These are phyloP conservation scores for Moniliophthora roreri DNA, from an alignment of 1,284 basidiomycete species.

Conservation along the genomic window DNA sequence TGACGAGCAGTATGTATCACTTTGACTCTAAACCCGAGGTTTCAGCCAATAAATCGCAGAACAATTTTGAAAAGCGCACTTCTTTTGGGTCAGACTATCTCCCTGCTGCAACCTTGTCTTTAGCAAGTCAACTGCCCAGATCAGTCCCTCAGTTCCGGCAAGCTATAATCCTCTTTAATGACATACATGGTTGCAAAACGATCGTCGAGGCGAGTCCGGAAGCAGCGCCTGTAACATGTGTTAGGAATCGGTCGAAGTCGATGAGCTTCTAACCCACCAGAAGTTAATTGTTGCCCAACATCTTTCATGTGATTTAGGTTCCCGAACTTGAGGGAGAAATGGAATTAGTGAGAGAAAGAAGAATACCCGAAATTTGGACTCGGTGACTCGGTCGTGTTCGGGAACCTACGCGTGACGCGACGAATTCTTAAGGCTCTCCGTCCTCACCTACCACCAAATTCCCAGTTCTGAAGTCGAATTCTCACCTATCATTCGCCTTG, in stretches of 20 bases:
- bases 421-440: too few species aligned
- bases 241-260: conserved; percentile 6
- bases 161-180: not conserved
- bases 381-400: too few species aligned
- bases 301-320: conserved; percentile 52
- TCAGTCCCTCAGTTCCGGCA: conserved; percentile 2
- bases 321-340: too few species aligned
- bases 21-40: conserved; percentile 34
- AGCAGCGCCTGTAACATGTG: conserved; percentile 52
- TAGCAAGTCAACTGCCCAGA: conserved; percentile 73
- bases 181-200: conserved; percentile 75
- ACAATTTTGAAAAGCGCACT: conserved; percentile 5
- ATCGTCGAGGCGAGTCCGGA: conserved; percentile 76
- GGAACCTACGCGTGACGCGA: too few species aligned
- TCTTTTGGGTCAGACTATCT: conserved; percentile 38
- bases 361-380: too few species aligned
- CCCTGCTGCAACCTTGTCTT: conserved; percentile 88
- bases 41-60: conserved; percentile 4
- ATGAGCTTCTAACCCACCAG: conserved; percentile 44
- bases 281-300: conserved; percentile 72
- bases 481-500: too few species aligned
- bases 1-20: conserved; percentile 55
- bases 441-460: too few species aligned
- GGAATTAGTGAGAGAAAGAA: too few species aligned
- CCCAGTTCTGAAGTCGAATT: too few species aligned